These are phyloP conservation scores for Andrographis paniculata DNA, from an alignment of 305 asterid genomes.

Conservation along the genomic window DNA sequence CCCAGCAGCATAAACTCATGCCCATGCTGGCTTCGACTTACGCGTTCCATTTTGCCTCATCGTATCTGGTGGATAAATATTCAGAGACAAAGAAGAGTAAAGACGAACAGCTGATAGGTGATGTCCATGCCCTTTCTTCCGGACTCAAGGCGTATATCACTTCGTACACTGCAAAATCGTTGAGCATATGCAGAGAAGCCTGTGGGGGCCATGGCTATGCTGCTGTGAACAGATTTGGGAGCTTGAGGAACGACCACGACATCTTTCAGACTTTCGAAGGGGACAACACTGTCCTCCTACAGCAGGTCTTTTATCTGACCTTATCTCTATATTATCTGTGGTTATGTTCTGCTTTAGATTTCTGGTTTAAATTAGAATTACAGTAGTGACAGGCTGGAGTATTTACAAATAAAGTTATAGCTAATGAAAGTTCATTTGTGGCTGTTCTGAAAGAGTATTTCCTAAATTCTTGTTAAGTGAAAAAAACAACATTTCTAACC, in stretches of 20 bases:
- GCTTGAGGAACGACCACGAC: constrained; percentile 95
- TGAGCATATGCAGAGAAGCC: constrained; percentile 89
- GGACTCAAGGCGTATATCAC: constrained; percentile 94
- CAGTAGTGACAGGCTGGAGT: no score
- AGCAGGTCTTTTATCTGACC: constrained; percentile 52
- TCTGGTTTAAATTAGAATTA: no score
- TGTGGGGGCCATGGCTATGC: constrained; percentile 99
- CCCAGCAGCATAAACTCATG: constrained; percentile 96
- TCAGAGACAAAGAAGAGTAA: constrained; percentile 74
- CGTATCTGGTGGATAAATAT: constrained; percentile 62
- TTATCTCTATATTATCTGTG: no score
- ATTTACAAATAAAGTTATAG: no score
- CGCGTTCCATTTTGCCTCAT: constrained; percentile 81
- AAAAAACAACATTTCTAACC: no score
- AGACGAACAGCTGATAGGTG: constrained; percentile 70
- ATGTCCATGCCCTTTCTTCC: constrained; percentile 89
- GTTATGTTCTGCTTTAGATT: no score
- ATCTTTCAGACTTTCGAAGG: constrained; percentile 99
- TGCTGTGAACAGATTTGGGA: constrained; percentile 88
- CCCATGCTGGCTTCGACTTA: constrained; percentile 92
- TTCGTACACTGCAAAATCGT: constrained; percentile 69
- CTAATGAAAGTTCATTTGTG: no score
- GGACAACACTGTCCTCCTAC: constrained; percentile 93
- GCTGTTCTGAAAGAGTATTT: no score
- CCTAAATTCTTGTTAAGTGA: no score